phyloP scores from a whole-genome alignment of 768 basidiomycete species.

The Vishniacozyma victoriae region DNA sequence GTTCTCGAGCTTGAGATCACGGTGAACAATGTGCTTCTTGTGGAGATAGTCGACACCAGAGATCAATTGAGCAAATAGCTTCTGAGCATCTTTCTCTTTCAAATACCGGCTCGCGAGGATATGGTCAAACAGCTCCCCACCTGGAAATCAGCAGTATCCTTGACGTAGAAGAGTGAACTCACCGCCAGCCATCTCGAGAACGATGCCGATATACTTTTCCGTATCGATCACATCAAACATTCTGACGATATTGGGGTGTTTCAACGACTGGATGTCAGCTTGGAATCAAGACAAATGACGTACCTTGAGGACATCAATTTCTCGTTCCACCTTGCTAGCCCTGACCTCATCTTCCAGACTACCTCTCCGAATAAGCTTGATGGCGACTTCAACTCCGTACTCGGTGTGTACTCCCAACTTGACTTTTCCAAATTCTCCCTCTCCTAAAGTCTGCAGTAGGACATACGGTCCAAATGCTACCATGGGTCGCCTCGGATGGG shows the following conservation, averaged over 20 bases:
- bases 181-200: slow-evolving; percentile 96
- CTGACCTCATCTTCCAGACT: slow-evolving; percentile 75
- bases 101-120: slow-evolving; percentile 96
- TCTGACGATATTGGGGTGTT: slow-evolving; percentile 96
- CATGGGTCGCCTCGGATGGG: slow-evolving; percentile 46
- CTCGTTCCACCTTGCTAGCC: slow-evolving; percentile 91
- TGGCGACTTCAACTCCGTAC: slow-evolving; percentile 97
- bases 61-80: slow-evolving; percentile 94
- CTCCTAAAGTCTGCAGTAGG: slow-evolving; percentile 89
- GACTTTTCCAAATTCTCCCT: slow-evolving; percentile 98
- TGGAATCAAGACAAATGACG: slow-evolving; percentile 35
- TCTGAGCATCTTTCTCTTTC: slow-evolving; percentile 86
- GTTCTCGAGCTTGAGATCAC: slow-evolving; percentile 98
- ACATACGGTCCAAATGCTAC: slow-evolving; percentile 83
- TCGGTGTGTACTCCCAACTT: slow-evolving; percentile 90
- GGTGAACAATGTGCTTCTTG: slow-evolving; percentile 97
- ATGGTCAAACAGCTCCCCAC: slow-evolving; percentile 95
- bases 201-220: slow-evolving; percentile 99
- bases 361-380: slow-evolving; percentile 89
- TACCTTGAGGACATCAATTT: slow-evolving; percentile 94
- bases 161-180: slow-evolving; percentile 10
- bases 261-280: slow-evolving; percentile 60
- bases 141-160: slow-evolving; percentile 17
- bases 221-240: slow-evolving; percentile 98
- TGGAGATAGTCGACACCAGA: slow-evolving; percentile 99